Conservation (phyloP, 768 basidiomycete genomes). For the Auricularia sp. region DNA sequence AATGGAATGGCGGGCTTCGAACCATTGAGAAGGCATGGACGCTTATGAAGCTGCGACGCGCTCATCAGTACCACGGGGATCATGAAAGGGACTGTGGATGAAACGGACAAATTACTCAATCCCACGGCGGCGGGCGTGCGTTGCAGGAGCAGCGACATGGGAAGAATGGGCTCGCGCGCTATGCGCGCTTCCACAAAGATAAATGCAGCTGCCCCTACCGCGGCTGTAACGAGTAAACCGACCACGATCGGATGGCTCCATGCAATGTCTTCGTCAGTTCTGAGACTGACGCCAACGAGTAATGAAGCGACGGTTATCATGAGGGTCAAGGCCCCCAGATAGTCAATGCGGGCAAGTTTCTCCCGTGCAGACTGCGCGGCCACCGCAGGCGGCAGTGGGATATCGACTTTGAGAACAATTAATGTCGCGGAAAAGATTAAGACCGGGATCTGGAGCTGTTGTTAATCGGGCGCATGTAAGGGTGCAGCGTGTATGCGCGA, state of each 20-base stretch:
- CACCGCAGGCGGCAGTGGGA: constrained; percentile 58
- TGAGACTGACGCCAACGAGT: constrained; percentile 66
- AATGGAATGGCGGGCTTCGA: constrained; percentile 16
- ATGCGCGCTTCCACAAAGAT: constrained; percentile 68
- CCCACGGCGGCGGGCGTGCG: constrained; percentile 77
- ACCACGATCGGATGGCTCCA: constrained; percentile 69
- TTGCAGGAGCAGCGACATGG: constrained; percentile 63
- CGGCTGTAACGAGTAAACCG: constrained; percentile 51
- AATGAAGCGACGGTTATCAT: constrained; percentile 59
- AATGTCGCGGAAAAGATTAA: constrained; percentile 60
- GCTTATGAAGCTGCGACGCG: constrained; percentile 37
- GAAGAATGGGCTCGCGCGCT: constrained; percentile 84
- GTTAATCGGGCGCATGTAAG: background rate
- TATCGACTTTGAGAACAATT: constrained; percentile 69
- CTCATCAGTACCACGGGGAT: background rate
- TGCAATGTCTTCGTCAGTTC: constrained; percentile 64
- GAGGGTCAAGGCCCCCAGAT: constrained; percentile 71
- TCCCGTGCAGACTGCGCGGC: constrained; percentile 46
- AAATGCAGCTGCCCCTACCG: constrained; percentile 48
- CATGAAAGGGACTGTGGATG: background rate
- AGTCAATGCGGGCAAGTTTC: constrained; percentile 74
- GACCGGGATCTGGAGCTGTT: constrained; percentile 52
- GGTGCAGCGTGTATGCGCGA: constrained; percentile 10
- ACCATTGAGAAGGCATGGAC: constrained; percentile 76
- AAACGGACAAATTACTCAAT: constrained; percentile 50